Evolutionary conservation across 768 basidiomycete genomes (phyloP), one percentile per base, ranked within the genome.

Genomic region (Phanerochaete carnosa): DNA sequence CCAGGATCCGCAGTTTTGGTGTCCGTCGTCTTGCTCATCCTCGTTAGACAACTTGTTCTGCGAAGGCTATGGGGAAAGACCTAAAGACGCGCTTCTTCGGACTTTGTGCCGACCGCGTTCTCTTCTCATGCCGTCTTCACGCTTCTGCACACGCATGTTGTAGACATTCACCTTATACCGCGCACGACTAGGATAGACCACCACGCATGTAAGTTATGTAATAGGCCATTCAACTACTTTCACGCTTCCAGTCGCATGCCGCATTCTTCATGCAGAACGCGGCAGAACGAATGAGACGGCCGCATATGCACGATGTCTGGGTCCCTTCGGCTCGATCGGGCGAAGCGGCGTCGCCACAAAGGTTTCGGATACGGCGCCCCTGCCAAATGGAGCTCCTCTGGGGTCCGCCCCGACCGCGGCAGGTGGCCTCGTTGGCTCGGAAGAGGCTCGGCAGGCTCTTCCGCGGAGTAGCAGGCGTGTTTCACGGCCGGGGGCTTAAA

Each of bases 41-140:
- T 74, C 33, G 72, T 79, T 5, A 73, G 80, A 16, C 65, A 77
- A 33, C 62, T 84, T 32, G 71, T 78, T 33, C 68, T 82, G 15
- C 68, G 74, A n/a, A 71, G 67, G 49, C 51, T 79, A 33, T 68
- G 66, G 70, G 79, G 81, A 32, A 82, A 76, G 32, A 12, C 45
- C 11, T 50, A 55, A 37, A 39, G 22, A 32, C 6, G 45, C 56
- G 45, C 49, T 29, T n/a, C 29, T 33, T 52, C 51, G 51, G 51
- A 32, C 51, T 29, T 5, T 23, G 23, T 32, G 51, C 51, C 51
- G 30, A 52, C 33, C n/a, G 29, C 49, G 49, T 19, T 30, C 35
- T 30, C 52, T 6, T 54, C 15, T 54, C 32, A 32, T 22, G 35
- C 43, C n/a, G 12, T 50, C 35, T 43, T 23, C 29, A 52, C 29